Evolutionary conservation across 2,329 filamentous ascomycete species (phyloP).

Genomic region (Penicillium janthinellum): DNA sequence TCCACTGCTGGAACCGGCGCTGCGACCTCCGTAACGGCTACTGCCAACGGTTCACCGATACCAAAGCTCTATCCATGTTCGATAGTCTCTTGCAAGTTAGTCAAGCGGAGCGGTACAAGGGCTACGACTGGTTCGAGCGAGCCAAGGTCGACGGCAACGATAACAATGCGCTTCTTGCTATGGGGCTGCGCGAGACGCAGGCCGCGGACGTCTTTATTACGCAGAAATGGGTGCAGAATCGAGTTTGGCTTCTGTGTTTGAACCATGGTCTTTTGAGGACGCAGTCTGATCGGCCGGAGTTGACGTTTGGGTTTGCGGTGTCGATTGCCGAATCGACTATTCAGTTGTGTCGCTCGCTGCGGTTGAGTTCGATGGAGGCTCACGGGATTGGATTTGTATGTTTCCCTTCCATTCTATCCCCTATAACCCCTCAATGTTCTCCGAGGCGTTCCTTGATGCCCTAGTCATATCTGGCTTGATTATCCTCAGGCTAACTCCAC

Average conservation of each 20-base stretch:
- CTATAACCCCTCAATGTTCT: not conserved
- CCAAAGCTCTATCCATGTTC: slow-evolving; percentile 55
- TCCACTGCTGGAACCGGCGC: slow-evolving; percentile 48
- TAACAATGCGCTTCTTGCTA: slow-evolving; percentile 27
- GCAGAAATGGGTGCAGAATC: slow-evolving; percentile 48
- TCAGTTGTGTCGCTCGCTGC: slow-evolving; percentile 36
- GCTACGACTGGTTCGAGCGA: slow-evolving; percentile 43
- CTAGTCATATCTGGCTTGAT: not conserved
- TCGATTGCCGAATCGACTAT: slow-evolving; percentile 39
- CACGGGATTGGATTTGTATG: slow-evolving; percentile 45
- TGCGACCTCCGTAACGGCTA: slow-evolving; percentile 64
- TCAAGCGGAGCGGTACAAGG: slow-evolving; percentile 39
- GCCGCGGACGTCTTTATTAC: slow-evolving; percentile 47
- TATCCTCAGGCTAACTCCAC: not conserved
- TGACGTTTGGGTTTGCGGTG: slow-evolving; percentile 42
- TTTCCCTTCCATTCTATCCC: not conserved
- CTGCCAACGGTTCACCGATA: slow-evolving; percentile 66
- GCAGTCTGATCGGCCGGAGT: slow-evolving; percentile 39
- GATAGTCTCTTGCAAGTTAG: slow-evolving; percentile 37
- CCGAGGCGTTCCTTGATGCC: no score
- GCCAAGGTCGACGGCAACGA: slow-evolving; percentile 29
- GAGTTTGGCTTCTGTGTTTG: slow-evolving; percentile 46
- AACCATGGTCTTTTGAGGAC: slow-evolving; percentile 43
- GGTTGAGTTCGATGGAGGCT: slow-evolving; percentile 45
- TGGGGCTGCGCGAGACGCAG: slow-evolving; percentile 42